Evolutionary conservation across 148 eudicot genomes (phyloP).

Genomic region (Rhododendron simsii): DNA sequence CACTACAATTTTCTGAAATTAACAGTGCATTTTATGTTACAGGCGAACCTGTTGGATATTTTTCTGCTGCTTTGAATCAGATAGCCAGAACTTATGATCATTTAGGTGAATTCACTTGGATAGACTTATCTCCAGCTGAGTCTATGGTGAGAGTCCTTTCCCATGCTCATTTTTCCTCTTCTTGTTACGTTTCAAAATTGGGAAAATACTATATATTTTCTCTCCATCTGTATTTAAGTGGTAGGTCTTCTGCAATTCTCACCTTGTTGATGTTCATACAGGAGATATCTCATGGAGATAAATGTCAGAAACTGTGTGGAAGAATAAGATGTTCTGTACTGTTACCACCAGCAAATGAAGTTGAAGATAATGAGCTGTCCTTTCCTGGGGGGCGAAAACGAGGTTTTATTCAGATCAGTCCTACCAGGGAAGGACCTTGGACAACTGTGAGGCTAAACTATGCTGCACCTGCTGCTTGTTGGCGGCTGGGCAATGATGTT

Average conservation of each 20-base stretch:
- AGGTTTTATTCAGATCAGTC: constrained; percentile 86
- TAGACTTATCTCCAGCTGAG: constrained; percentile 58
- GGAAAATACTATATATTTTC: not conserved
- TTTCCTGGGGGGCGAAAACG: constrained; percentile 37
- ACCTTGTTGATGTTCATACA: constrained; percentile 25
- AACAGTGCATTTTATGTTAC: constrained; percentile 16
- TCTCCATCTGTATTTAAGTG: constrained; percentile 1
- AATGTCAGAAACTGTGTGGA: constrained; percentile 30
- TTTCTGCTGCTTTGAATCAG: constrained; percentile 57
- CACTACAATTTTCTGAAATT: not conserved
- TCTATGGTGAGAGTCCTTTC: constrained; percentile 33
- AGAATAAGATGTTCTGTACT: constrained; percentile 67
- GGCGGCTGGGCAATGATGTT: constrained; percentile 81
- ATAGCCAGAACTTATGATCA: constrained; percentile 33
- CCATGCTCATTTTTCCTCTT: constrained; percentile 2
- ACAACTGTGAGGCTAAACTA: constrained; percentile 82
- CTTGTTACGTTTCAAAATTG: constrained; percentile 3
- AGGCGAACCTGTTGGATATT: constrained; percentile 76
- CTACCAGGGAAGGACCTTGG: constrained; percentile 89
- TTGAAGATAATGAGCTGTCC: constrained; percentile 32
- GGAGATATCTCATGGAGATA: constrained; percentile 28
- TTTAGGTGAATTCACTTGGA: constrained; percentile 44
- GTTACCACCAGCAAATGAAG: constrained; percentile 50
- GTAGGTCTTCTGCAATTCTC: not conserved
- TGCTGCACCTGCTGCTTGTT: constrained; percentile 93